These are phyloP conservation scores for Pestalotiopsis sp. DNA, from an alignment of 2,329 filamentous ascomycete species.

Conservation along the genomic window DNA sequence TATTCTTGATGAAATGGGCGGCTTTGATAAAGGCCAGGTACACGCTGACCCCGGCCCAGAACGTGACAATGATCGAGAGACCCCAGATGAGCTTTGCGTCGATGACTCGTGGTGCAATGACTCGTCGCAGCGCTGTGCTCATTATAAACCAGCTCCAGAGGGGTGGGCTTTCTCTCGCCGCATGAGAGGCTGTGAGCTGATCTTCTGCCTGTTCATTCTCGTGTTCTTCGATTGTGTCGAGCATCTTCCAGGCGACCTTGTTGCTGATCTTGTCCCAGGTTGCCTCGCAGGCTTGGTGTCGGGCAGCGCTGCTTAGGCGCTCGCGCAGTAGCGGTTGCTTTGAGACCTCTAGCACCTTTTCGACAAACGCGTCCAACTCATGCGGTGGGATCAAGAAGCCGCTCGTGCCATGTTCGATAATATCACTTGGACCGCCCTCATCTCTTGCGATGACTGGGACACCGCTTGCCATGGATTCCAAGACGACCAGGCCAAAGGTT, in stretches of 20 bases:
- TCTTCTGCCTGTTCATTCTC: constrained; percentile 33
- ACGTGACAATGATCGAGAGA: constrained; percentile 47
- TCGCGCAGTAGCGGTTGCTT: constrained; percentile 44
- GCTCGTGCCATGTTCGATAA: constrained; percentile 59
- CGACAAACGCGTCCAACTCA: constrained; percentile 62
- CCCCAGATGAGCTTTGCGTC: constrained; percentile 48
- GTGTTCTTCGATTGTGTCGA: constrained; percentile 52
- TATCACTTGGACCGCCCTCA: constrained; percentile 71
- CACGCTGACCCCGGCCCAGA: constrained; percentile 51
- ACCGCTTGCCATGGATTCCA: constrained; percentile 72
- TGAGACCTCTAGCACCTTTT: constrained; percentile 52
- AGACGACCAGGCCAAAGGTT: constrained; percentile 71
- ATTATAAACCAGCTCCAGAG: constrained; percentile 48
- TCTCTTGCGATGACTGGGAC: constrained; percentile 71
- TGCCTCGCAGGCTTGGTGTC: constrained; percentile 60
- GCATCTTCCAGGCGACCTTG: constrained; percentile 67
- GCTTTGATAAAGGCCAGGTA: constrained; percentile 53
- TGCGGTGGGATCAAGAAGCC: constrained; percentile 63
- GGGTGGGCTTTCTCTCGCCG: constrained; percentile 23
- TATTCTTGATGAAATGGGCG: constrained; percentile 37
- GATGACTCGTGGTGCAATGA: constrained; percentile 38
- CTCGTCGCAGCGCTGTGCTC: constrained; percentile 40
- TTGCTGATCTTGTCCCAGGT: constrained; percentile 76
- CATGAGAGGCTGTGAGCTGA: constrained; percentile 25
- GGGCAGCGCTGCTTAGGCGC: constrained; percentile 49